A percentile compares a stretch with the other conserved stretches of the same genome.
phyloP scores from a whole-genome alignment of 495 filamentous ascomycete genomes.

The Tuber borchii region DNA sequence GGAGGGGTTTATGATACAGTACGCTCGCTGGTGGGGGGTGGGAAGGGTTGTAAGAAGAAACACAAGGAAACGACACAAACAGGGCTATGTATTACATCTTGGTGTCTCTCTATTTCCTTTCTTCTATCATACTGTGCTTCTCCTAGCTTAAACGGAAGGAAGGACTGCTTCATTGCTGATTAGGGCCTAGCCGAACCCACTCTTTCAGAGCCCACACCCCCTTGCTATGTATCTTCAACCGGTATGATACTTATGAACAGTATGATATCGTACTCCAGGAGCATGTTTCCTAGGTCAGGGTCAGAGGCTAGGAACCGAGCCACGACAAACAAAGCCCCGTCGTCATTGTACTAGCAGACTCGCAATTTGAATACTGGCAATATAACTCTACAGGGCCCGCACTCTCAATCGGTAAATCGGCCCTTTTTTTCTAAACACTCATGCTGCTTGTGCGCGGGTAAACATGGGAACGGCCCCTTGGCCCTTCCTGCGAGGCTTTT shows the following conservation, averaged over 20 bases:
- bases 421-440: neutral
- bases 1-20: constrained; percentile 17
- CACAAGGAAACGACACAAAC: constrained; percentile 10
- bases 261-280: neutral
- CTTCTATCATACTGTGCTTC: neutral
- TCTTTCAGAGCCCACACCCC: neutral
- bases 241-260: neutral
- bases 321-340: neutral
- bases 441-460: neutral
- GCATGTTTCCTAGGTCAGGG: neutral
- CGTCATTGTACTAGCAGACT: neutral
- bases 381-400: neutral
- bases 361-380: neutral
- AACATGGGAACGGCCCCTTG: neutral
- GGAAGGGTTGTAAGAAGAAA: constrained; percentile 27
- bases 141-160: neutral
- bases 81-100: neutral
- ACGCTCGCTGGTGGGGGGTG: constrained; percentile 20
- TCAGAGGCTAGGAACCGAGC: neutral
- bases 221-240: neutral
- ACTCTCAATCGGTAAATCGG: neutral
- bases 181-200: neutral
- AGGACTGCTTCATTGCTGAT: neutral
- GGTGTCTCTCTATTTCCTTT: neutral
- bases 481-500: neutral